phyloP scores from a whole-genome alignment of 352 stramenopile genomes.

The Globisporangium megalacanthum region DNA sequence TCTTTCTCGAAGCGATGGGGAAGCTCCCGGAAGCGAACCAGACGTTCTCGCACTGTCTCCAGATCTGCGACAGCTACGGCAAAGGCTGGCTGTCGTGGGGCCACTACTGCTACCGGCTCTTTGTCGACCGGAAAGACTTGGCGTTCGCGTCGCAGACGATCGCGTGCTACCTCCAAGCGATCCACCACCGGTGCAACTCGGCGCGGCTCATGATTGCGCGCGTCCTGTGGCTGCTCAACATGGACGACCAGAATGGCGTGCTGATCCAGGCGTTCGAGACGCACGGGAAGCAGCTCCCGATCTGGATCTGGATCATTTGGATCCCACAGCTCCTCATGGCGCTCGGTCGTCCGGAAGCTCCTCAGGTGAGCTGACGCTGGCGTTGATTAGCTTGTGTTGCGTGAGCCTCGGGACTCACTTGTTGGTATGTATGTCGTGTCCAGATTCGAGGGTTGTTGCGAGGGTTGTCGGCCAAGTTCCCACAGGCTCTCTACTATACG shows the following conservation, averaged over 20 bases:
- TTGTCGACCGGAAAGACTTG: constrained; percentile 69
- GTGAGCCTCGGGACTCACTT: not conserved
- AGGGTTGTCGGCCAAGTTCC: constrained; percentile 90
- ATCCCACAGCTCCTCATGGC: constrained; percentile 96
- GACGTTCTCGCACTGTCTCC: constrained; percentile 88
- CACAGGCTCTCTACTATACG: constrained; percentile 98
- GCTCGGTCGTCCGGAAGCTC: constrained; percentile 90
- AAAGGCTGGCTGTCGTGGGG: constrained; percentile 95
- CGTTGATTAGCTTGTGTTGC: not conserved
- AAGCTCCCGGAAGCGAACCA: constrained; percentile 78
- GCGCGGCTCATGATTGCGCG: constrained; percentile 87
- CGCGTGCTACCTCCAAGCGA: constrained; percentile 91
- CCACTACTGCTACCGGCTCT: constrained; percentile 88
- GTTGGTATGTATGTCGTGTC: not conserved
- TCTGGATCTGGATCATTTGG: constrained; percentile 99
- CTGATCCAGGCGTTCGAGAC: constrained; percentile 90
- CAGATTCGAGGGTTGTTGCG: constrained; percentile 80
- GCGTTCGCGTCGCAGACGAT: constrained; percentile 86
- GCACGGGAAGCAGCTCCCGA: constrained; percentile 91
- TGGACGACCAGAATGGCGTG: constrained; percentile 75
- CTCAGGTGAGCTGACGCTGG: constrained; percentile 23
- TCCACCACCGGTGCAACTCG: constrained; percentile 87
- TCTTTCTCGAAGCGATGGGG: constrained; percentile 87
- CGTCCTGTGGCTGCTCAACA: constrained; percentile 88
- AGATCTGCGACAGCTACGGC: constrained; percentile 90